Percentiles rank a stretch among this genome's conserved stretches.
Evolutionary conservation across 2,329 filamentous ascomycete genomes (phyloP).

Genomic region (Aspergillus sp.): DNA sequence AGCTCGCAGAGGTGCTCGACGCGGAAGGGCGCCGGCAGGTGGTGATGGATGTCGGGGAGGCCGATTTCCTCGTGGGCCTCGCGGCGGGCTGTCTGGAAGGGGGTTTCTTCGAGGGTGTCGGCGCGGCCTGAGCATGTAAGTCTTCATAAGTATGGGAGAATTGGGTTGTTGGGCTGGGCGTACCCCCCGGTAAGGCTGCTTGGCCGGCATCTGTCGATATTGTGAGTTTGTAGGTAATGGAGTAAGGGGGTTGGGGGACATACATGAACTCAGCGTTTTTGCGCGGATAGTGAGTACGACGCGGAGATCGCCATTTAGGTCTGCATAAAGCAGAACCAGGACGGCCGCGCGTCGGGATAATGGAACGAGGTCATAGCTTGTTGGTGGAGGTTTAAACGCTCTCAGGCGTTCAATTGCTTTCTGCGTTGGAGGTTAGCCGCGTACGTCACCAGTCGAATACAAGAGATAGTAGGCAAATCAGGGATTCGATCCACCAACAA

Average conservation of each 20-base stretch:
- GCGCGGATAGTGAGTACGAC: slow-evolving; percentile 64
- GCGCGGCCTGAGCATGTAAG: slow-evolving; percentile 41
- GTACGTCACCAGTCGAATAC: neutral
- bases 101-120: slow-evolving; percentile 54
- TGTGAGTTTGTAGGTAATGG: neutral
- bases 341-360: slow-evolving; percentile 76
- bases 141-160: neutral
- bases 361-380: slow-evolving; percentile 57
- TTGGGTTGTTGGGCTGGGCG: slow-evolving; percentile 27
- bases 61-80: slow-evolving; percentile 95
- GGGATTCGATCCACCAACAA: neutral
- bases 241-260: slow-evolving; percentile 9
- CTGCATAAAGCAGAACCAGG: slow-evolving; percentile 82
- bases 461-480: neutral
- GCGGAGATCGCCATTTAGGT: slow-evolving; percentile 73
- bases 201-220: slow-evolving; percentile 65
- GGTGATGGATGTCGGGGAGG: slow-evolving; percentile 67
- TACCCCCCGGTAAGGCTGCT: slow-evolving; percentile 81
- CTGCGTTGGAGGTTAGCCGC: slow-evolving; percentile 24
- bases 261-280: slow-evolving; percentile 58
- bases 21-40: slow-evolving; percentile 72
- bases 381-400: slow-evolving; percentile 56
- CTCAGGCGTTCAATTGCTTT: slow-evolving; percentile 57
- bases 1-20: slow-evolving; percentile 87
- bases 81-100: slow-evolving; percentile 78